A percentile compares a stretch with the other conserved stretches of the same genome.
Conservation (phyloP, 331 rosid genomes). For the Telfairia occidentalis region DNA sequence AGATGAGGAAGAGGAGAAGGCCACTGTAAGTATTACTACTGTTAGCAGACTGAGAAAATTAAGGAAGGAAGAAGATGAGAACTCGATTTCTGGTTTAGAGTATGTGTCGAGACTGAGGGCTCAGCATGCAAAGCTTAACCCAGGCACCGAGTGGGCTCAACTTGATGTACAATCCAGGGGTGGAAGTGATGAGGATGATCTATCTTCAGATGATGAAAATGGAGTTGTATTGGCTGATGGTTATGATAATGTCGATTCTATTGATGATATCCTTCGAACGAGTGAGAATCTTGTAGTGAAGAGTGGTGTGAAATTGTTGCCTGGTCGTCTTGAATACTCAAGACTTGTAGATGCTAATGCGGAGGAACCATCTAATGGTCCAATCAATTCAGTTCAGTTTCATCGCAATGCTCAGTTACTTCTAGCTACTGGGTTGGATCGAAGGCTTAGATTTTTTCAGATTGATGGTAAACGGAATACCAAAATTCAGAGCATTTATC, state of each 20-base stretch:
- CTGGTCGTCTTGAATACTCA: conserved; percentile 53
- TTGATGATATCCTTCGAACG: conserved; percentile 52
- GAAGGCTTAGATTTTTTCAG: conserved; percentile 53
- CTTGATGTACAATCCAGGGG: conserved; percentile 27
- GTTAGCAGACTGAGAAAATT: conserved; percentile 65
- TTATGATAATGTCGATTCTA: conserved; percentile 28
- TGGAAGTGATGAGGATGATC: conserved; percentile 38
- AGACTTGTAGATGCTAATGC: conserved; percentile 50
- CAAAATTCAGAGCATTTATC: conserved; percentile 56
- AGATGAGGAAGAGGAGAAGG: conserved; percentile 70
- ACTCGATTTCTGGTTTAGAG: conserved; percentile 49
- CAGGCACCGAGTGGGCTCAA: conserved; percentile 18
- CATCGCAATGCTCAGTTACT: conserved; percentile 56
- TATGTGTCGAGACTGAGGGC: conserved; percentile 74
- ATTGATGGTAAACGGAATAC: conserved; percentile 62
- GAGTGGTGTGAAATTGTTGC: conserved; percentile 42
- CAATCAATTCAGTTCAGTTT: conserved; percentile 54
- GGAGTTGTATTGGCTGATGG: conserved; percentile 30
- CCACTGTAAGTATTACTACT: conserved; percentile 39
- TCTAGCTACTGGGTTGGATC: conserved; percentile 55
- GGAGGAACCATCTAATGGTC: conserved; percentile 49
- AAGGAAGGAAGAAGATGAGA: conserved; percentile 68
- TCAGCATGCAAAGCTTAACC: conserved; percentile 52
- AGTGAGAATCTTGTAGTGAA: conserved; percentile 62
- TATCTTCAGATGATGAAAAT: conserved; percentile 42